phyloP scores from a whole-genome alignment of 371 early-diverging fungal genomes.

The Smittium mucronatum region DNA sequence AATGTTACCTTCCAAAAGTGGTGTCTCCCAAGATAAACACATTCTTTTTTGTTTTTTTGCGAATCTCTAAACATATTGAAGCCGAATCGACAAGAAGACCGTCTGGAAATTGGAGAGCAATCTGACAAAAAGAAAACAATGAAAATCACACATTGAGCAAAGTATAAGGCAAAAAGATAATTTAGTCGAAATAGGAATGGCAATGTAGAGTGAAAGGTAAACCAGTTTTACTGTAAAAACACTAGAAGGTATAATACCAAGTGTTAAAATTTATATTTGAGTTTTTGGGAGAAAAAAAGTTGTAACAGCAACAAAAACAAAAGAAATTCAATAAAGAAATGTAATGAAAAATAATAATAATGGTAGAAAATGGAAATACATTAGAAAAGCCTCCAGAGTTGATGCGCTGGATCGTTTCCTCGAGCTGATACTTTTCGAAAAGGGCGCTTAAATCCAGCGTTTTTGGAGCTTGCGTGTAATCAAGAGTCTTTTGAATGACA shows the following conservation, averaged over 20 bases:
- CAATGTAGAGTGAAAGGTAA: too few relatives aligned
- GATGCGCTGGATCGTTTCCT: not conserved
- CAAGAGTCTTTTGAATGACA: not conserved
- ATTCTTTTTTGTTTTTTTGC: constrained; percentile 30
- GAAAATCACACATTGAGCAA: too few relatives aligned
- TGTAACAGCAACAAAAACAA: too few relatives aligned
- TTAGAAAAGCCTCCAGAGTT: not conserved
- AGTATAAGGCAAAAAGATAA: too few relatives aligned
- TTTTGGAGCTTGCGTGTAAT: not conserved
- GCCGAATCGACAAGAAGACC: constrained; percentile 60
- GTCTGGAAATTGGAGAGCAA: constrained; percentile 91
- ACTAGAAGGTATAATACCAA: too few relatives aligned
- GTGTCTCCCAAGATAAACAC: constrained; percentile 83
- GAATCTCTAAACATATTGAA: constrained; percentile 40
- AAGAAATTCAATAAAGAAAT: too few relatives aligned
- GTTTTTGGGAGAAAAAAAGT: too few relatives aligned
- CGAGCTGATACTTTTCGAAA: not conserved
- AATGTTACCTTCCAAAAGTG: constrained; percentile 61
- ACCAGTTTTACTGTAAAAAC: too few relatives aligned
- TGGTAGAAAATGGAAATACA: too few relatives aligned
- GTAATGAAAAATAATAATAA: too few relatives aligned
- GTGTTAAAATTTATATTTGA: not conserved
- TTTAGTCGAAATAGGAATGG: too few relatives aligned
- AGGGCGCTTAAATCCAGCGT: not conserved
- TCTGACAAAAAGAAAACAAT: too few relatives aligned